Evolutionary conservation across 306 rosid species (phyloP), one percentile per base, ranked within the genome.

Genomic region (Hylodesmum podocarpum): DNA sequence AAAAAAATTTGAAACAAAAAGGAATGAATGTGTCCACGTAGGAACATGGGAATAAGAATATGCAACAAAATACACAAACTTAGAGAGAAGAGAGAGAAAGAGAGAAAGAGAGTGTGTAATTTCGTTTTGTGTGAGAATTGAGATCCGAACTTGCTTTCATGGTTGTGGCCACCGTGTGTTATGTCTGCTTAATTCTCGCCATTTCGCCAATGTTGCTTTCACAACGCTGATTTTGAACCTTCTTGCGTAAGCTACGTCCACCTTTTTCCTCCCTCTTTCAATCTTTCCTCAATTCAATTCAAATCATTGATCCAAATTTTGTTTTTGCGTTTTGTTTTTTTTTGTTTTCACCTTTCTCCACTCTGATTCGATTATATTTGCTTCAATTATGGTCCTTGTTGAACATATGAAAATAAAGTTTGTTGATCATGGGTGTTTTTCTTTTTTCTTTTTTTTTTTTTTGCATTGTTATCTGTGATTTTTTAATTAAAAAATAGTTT

Each of bases 171-270:
- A 66, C 55, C 61, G 18, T 78, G 49, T 85, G 70, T 83, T 58
- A 31, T 84, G 78, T 84, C 83, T 33, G 86, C 86, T 58, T 89
- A 78, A 69, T 85, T 84, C 86, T 85, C 91, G 81, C 84, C 89
- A 71, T 76, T 83, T 83, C 83, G 81, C 88, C 89, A 73, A 84
- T 87, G 96, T 85, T 88, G 90, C 78, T 84, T 77, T 69, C 75
- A 70, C 81, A 73, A 74, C 72, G 41, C 82, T 81, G 78, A 62
- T 65, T 73, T 83, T 84, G 86, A 85, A 80, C 88, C 85, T 66
- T 68, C 70, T 36, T 76, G 76, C 66, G 78, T 80, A 79, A 85
- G 78, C 80, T 81, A 80, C 84, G 82, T 73, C 64, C 70, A 76
- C 72, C 64, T 70, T 47, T 50, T 76, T 44, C 33, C 13, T n/a